Conservation (phyloP, 208 protist species). For the Trypanosoma cruzi region DNA sequence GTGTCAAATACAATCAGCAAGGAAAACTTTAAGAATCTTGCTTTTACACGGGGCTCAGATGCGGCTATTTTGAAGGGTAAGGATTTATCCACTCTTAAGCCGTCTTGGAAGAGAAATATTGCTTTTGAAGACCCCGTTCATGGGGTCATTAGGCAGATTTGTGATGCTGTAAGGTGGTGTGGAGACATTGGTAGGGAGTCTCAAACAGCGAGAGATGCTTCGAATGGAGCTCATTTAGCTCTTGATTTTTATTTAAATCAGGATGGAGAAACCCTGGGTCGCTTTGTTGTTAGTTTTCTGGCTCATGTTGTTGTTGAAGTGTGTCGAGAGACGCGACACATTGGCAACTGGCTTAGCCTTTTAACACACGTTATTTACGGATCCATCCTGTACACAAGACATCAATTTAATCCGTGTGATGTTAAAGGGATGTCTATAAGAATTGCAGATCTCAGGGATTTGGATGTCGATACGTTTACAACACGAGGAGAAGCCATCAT, state of each 20-base stretch:
- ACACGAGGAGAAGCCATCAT: slow-evolving; percentile 7
- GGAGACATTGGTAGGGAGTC: not conserved
- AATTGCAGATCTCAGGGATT: not conserved
- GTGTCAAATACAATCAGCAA: not conserved
- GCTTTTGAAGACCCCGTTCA: not conserved
- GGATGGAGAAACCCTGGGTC: not conserved
- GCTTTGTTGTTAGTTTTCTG: slow-evolving; percentile 16
- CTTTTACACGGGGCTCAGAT: not conserved
- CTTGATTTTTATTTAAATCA: slow-evolving; percentile 12
- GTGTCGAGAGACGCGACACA: slow-evolving; percentile 13
- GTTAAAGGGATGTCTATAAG: not conserved
- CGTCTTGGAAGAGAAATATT: slow-evolving; percentile 8
- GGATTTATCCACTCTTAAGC: slow-evolving; percentile 4
- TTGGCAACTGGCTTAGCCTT: slow-evolving; percentile 18
- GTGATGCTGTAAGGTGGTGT: slow-evolving; percentile 2
- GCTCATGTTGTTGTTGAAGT: slow-evolving; percentile 8
- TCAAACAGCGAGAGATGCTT: not conserved
- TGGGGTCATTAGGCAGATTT: slow-evolving; percentile 4
- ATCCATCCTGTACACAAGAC: not conserved
- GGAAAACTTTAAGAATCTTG: not conserved
- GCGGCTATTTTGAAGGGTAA: not conserved
- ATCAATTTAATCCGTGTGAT: not conserved
- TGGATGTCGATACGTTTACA: slow-evolving; percentile 4
- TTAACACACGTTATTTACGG: slow-evolving; percentile 20
- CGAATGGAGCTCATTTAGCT: slow-evolving; percentile 6